These are phyloP conservation scores for Penicillium sp. DNA, from an alignment of 2,329 filamentous ascomycete genomes.

Conservation along the genomic window DNA sequence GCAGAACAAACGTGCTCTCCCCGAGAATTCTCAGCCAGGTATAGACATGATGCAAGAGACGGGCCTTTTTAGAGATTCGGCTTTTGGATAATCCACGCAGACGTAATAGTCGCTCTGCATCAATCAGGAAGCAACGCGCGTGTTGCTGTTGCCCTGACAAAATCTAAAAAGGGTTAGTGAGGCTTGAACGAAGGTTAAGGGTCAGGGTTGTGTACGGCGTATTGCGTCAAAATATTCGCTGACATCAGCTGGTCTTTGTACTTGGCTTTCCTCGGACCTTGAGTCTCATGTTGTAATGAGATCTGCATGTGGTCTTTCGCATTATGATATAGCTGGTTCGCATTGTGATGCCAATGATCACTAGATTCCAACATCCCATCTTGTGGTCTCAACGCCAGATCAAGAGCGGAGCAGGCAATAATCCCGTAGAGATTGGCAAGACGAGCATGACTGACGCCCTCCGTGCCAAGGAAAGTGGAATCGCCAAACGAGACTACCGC, in stretches of 20 bases:
- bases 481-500: slow-evolving; percentile 34
- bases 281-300: slow-evolving; percentile 31
- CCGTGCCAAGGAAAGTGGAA: slow-evolving; percentile 28
- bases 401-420: slow-evolving; percentile 30
- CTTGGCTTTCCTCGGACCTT: slow-evolving; percentile 33
- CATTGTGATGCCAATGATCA: slow-evolving; percentile 26
- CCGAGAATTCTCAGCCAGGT: slow-evolving; percentile 40
- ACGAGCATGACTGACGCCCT: slow-evolving; percentile 30
- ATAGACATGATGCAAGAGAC: slow-evolving; percentile 42
- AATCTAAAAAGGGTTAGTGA: slow-evolving; percentile 19
- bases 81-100: slow-evolving; percentile 36
- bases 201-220: slow-evolving; percentile 22
- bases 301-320: slow-evolving; percentile 34
- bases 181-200: too few species aligned
- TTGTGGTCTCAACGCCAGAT: slow-evolving; percentile 20
- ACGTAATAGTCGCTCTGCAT: slow-evolving; percentile 40
- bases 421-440: slow-evolving; percentile 33
- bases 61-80: slow-evolving; percentile 37
- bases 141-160: slow-evolving; percentile 31
- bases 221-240: slow-evolving; percentile 33
- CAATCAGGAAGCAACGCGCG: slow-evolving; percentile 38
- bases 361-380: slow-evolving; percentile 7
- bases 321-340: slow-evolving; percentile 26
- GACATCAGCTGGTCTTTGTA: slow-evolving; percentile 43
- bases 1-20: slow-evolving; percentile 36